phyloP scores from a whole-genome alignment of 768 basidiomycete genomes.

The Psilocybe azurescens region DNA sequence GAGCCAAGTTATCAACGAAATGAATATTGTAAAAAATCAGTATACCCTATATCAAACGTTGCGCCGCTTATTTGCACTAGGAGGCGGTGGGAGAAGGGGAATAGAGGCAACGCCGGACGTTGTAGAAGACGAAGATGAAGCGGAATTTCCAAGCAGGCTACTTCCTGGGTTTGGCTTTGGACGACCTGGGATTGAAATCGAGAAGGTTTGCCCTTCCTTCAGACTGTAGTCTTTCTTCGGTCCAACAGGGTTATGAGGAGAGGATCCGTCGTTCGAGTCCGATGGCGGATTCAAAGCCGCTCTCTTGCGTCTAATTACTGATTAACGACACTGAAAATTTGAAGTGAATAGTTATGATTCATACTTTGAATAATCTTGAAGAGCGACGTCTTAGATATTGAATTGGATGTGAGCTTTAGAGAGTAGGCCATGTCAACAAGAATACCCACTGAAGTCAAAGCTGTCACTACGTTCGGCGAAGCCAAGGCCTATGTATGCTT shows the following conservation, averaged over 20 bases:
- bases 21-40: background rate
- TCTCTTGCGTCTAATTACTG: conserved; percentile 56
- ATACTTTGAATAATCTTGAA: conserved; percentile 88
- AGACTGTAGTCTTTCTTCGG: conserved; percentile 94
- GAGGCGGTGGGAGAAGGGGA: conserved; percentile 86
- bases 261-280: conserved; percentile 47
- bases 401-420: background rate
- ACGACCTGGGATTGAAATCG: conserved; percentile 89
- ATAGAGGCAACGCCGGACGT: conserved; percentile 45
- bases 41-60: conserved; percentile 16
- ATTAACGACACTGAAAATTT: conserved; percentile 13
- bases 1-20: no score
- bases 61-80: conserved; percentile 61
- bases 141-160: conserved; percentile 41
- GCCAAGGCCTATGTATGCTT: conserved; percentile 94
- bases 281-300: conserved; percentile 62
- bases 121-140: conserved; percentile 24
- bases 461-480: conserved; percentile 88
- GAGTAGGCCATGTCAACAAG: background rate
- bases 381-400: conserved; percentile 66
- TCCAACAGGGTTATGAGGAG: conserved; percentile 74
- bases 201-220: conserved; percentile 95
- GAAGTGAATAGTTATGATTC: conserved; percentile 11
- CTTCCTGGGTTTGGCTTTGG: conserved; percentile 41
- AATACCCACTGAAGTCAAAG: conserved; percentile 86